phyloP scores from a whole-genome alignment of 2,329 filamentous ascomycete genomes.

The Cladosporium velox region DNA sequence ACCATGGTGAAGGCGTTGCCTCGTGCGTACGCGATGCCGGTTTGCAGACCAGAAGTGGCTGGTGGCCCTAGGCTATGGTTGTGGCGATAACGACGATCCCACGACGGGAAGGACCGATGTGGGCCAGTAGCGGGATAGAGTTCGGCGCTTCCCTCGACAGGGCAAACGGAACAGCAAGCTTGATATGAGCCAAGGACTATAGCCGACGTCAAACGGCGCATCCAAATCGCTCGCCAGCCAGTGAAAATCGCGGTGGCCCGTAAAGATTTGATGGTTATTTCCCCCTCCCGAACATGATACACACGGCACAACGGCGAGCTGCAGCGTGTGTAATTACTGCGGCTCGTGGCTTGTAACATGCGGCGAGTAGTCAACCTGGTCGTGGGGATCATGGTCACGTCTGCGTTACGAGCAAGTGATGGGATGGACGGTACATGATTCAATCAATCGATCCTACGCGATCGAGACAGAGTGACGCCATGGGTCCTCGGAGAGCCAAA shows the following conservation, averaged over 20 bases:
- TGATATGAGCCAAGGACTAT: conserved; percentile 15
- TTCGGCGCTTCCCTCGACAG: not conserved
- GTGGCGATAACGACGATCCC: not conserved
- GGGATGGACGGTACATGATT: not conserved
- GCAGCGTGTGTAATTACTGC: not conserved
- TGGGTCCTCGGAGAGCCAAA: not conserved
- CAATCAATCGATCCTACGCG: not conserved
- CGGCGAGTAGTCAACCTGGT: conserved; percentile 4
- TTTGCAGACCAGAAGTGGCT: conserved; percentile 7
- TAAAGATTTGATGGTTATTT: not conserved
- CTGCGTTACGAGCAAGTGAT: not conserved
- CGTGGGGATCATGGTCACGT: not conserved
- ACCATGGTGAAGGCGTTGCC: not conserved
- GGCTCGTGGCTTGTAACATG: conserved; percentile 9
- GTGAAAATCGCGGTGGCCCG: not conserved
- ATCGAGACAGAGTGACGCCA: conserved; percentile 13
- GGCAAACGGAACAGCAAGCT: conserved; percentile 13
- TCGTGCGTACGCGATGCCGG: not conserved
- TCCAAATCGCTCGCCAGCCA: conserved; percentile 3
- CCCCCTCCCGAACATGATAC: not conserved
- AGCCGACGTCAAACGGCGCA: conserved; percentile 1
- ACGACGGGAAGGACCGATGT: not conserved
- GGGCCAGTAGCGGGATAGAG: not conserved
- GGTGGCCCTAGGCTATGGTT: not conserved
- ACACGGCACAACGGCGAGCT: conserved; percentile 2